Conservation (phyloP, 1,284 basidiomycete genomes). For the Xerocomus tenax region DNA sequence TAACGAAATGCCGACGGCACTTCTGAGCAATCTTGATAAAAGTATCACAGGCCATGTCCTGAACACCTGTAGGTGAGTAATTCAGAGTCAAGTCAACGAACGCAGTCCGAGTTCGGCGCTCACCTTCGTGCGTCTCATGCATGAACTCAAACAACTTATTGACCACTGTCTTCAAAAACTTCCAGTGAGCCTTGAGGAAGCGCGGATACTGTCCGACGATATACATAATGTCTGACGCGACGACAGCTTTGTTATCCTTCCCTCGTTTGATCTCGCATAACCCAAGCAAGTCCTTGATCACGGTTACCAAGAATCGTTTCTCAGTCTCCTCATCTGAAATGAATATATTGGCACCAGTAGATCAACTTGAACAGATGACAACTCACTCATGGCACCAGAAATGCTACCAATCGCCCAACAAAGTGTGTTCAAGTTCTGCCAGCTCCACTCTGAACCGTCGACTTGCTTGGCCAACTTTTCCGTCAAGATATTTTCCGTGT, state of each 20-base stretch:
- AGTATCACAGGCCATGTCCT: constrained; percentile 99
- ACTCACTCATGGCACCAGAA: constrained; percentile 96
- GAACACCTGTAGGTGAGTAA: constrained; percentile 63
- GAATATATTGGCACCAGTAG: constrained; percentile 1
- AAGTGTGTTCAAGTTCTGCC: constrained; percentile 98
- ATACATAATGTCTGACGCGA: constrained; percentile 99
- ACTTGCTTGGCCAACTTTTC: constrained; percentile 97
- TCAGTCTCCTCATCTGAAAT: constrained; percentile 89
- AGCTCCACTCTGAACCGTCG: constrained; percentile 97
- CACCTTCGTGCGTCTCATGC: constrained; percentile 99
- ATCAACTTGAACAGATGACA: neutral
- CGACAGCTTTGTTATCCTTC: constrained; percentile 99
- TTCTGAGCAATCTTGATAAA: constrained; percentile 99
- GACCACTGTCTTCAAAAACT: constrained; percentile 99
- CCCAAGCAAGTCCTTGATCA: constrained; percentile 96
- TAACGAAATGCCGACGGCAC: constrained; percentile 95
- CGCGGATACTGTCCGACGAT: constrained; percentile 99
- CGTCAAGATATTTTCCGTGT: constrained; percentile 94
- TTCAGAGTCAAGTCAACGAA: constrained; percentile 6
- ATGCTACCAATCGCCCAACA: constrained; percentile 99
- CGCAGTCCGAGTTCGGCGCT: constrained; percentile 5
- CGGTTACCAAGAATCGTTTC: constrained; percentile 97
- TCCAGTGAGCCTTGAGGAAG: constrained; percentile 99
- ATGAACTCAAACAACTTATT: constrained; percentile 99
- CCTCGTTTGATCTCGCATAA: constrained; percentile 97